Conservation (phyloP, 441 rosid genomes). For the Euphorbia schlechtendalii region DNA sequence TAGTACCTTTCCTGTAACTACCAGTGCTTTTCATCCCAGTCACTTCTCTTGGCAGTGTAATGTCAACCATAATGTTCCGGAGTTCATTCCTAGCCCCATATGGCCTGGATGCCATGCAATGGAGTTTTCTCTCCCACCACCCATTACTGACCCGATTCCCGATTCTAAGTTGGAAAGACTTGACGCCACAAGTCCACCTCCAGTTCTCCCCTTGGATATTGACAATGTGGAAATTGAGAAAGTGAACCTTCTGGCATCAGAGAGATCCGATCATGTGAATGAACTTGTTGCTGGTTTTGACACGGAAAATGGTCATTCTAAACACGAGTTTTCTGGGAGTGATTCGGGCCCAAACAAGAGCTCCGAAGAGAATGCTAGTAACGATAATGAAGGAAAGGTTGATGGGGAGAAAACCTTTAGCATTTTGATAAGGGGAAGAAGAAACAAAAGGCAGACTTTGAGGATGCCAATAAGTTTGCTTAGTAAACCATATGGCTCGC, state of each 20-base stretch:
- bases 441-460: conserved; percentile 87
- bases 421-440: conserved; percentile 82
- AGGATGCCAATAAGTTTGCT: conserved; percentile 95
- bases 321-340: conserved; percentile 24
- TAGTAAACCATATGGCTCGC: conserved; percentile 83
- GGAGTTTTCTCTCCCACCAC: conserved; percentile 43
- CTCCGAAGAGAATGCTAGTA: conserved; percentile 26
- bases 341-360: conserved; percentile 20
- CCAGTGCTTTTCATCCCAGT: conserved; percentile 69
- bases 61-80: conserved; percentile 50
- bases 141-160: conserved; percentile 51
- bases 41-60: conserved; percentile 90
- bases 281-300: conserved; percentile 26
- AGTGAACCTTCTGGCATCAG: conserved; percentile 31
- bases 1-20: conserved; percentile 72
- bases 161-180: conserved; percentile 21
- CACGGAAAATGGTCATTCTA: conserved; percentile 32
- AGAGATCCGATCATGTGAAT: conserved; percentile 27
- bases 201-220: conserved; percentile 48
- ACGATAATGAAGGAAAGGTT: conserved; percentile 33
- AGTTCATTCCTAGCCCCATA: conserved; percentile 62
- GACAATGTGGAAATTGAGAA: conserved; percentile 38
- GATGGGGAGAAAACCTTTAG: conserved; percentile 82
- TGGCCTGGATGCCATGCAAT: conserved; percentile 72
- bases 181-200: conserved; percentile 31